These are phyloP conservation scores for Monocercomonoides exilis DNA, from an alignment of 78 protist species.

Conservation along the genomic window DNA sequence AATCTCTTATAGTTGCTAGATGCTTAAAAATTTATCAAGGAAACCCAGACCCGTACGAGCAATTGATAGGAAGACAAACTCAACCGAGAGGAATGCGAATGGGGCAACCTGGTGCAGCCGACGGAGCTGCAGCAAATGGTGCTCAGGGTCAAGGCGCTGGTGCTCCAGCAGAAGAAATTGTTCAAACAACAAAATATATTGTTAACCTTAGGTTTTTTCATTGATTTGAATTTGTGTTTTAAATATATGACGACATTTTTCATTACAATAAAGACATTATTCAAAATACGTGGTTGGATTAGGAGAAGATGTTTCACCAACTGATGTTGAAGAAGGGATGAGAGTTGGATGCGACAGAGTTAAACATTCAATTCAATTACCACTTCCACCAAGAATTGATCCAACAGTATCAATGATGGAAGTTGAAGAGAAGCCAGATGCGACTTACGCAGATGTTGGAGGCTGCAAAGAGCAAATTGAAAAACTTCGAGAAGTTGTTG, in stretches of 20 bases:
- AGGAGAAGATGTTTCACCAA: constrained; percentile 87
- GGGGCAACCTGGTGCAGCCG: not conserved
- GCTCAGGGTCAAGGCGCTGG: not conserved
- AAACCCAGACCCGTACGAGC: constrained; percentile 21
- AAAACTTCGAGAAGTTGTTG: constrained; percentile 96
- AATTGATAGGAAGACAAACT: not conserved
- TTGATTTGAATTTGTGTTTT: too few species aligned
- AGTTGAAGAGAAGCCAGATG: constrained; percentile 99
- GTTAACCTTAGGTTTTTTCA: constrained; percentile 84
- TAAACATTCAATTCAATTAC: constrained; percentile 93
- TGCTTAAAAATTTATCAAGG: constrained; percentile 90
- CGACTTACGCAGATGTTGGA: constrained; percentile 98
- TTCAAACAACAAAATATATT: constrained; percentile 69
- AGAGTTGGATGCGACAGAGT: constrained; percentile 94
- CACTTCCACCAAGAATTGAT: constrained; percentile 98
- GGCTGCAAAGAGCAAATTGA: constrained; percentile 97
- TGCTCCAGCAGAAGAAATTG: not conserved
- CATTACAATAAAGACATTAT: too few species aligned
- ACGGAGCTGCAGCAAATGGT: constrained; percentile 15
- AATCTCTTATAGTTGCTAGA: constrained; percentile 90
- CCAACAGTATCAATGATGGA: constrained; percentile 98
- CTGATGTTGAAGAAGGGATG: constrained; percentile 99
- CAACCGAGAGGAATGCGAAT: not conserved
- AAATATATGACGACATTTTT: too few species aligned
- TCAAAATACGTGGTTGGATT: constrained; percentile 99